These are phyloP conservation scores for Lichtheimia corymbifera DNA, from an alignment of 371 early-diverging fungal species.

Conservation along the genomic window DNA sequence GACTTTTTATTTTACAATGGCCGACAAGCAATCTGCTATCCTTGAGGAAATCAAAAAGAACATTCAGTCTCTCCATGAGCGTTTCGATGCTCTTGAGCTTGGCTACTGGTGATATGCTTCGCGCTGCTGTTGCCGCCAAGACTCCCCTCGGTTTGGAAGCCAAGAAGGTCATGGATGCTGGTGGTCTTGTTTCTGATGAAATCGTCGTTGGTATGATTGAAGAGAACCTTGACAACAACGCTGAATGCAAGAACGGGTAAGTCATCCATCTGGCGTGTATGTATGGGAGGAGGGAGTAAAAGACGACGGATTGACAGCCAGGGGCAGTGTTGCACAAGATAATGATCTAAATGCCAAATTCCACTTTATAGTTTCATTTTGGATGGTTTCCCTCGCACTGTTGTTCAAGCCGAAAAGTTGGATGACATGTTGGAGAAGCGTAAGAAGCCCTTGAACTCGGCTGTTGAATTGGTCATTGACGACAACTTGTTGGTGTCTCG, in stretches of 20 bases:
- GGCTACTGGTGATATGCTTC: slow-evolving; percentile 99
- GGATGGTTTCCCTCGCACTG: slow-evolving; percentile 99
- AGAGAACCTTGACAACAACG: slow-evolving; percentile 90
- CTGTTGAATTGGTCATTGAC: slow-evolving; percentile 92
- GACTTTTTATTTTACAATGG: slow-evolving; percentile 27
- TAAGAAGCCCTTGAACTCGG: slow-evolving; percentile 86
- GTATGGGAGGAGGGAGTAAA: background rate
- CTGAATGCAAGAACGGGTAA: slow-evolving; percentile 90
- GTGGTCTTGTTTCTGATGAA: slow-evolving; percentile 97
- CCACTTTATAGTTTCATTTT: slow-evolving; percentile 82
- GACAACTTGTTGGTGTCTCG: slow-evolving; percentile 92
- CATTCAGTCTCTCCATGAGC: slow-evolving; percentile 49
- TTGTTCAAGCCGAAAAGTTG: slow-evolving; percentile 97
- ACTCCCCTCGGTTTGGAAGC: slow-evolving; percentile 92
- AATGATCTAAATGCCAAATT: slow-evolving; percentile 1
- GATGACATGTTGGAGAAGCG: slow-evolving; percentile 90
- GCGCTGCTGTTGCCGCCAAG: slow-evolving; percentile 93
- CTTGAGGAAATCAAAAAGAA: slow-evolving; percentile 61
- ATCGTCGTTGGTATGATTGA: slow-evolving; percentile 97
- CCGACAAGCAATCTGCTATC: slow-evolving; percentile 47
- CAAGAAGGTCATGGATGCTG: slow-evolving; percentile 98
- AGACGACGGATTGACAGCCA: slow-evolving; percentile 4
- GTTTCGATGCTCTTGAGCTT: slow-evolving; percentile 63
- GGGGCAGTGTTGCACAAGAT: slow-evolving; percentile 2
- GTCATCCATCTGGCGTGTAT: background rate